Percentiles rank a stretch among this genome's conserved stretches.
phyloP scores from a whole-genome alignment of 192 early-diverging fungal genomes.

The Linnemannia exigua region DNA sequence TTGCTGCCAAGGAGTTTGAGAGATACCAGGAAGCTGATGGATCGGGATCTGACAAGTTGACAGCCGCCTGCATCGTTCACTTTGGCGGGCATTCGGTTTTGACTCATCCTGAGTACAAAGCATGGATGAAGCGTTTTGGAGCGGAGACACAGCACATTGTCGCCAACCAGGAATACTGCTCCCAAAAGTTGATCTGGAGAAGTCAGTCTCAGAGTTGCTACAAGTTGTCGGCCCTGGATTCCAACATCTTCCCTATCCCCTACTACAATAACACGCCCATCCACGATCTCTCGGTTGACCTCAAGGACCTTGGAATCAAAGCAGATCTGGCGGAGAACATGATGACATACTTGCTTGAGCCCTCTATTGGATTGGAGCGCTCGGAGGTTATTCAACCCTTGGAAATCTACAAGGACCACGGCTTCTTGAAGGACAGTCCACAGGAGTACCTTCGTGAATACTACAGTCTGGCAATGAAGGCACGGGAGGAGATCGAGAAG shows the following conservation, averaged over 20 bases:
- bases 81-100: constrained; percentile 75
- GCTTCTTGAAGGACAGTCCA: not conserved
- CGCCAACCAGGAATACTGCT: constrained; percentile 72
- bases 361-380: constrained; percentile 66
- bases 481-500: constrained; percentile 41
- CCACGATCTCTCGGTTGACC: constrained; percentile 43
- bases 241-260: constrained; percentile 79
- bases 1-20: constrained; percentile 58
- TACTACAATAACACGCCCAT: constrained; percentile 66
- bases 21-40: constrained; percentile 43
- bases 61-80: constrained; percentile 74
- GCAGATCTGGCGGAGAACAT: constrained; percentile 55
- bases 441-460: constrained; percentile 55
- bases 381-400: constrained; percentile 33
- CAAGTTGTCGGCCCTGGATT: constrained; percentile 76
- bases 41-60: constrained; percentile 26
- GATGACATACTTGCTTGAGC: constrained; percentile 73
- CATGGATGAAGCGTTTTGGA: constrained; percentile 84
- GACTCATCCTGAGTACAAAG: constrained; percentile 71
- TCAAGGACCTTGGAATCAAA: constrained; percentile 16
- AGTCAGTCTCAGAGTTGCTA: constrained; percentile 73
- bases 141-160: constrained; percentile 83
- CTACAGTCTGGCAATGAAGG: constrained; percentile 40
- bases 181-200: constrained; percentile 76
- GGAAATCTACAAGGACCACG: not conserved